These are phyloP conservation scores for Ogataea methanolica DNA, from an alignment of 805 yeast species.

Conservation along the genomic window DNA sequence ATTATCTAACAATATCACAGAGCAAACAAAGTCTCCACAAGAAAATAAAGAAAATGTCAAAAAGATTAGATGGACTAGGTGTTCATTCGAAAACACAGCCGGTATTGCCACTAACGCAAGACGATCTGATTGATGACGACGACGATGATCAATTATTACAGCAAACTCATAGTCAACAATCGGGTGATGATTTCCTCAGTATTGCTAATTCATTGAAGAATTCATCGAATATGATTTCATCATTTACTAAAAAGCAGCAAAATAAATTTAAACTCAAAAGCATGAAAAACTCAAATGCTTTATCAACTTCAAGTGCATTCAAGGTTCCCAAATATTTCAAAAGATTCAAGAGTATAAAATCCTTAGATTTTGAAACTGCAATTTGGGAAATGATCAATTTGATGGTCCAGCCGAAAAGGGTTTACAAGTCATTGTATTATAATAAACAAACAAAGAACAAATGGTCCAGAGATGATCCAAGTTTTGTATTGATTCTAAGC, in stretches of 20 bases:
- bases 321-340: slow-evolving; percentile 28
- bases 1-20: background rate
- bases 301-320: slow-evolving; percentile 1
- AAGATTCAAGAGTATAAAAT: slow-evolving; percentile 64
- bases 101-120: slow-evolving; percentile 19
- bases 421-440: slow-evolving; percentile 75
- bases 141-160: slow-evolving; percentile 6
- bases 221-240: slow-evolving; percentile 19
- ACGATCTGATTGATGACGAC: slow-evolving; percentile 13
- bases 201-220: slow-evolving; percentile 24
- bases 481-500: slow-evolving; percentile 72
- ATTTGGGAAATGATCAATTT: slow-evolving; percentile 83
- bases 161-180: background rate
- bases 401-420: slow-evolving; percentile 71
- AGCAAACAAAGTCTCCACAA: background rate
- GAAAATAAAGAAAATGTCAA: slow-evolving; percentile 9
- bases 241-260: slow-evolving; percentile 24
- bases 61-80: slow-evolving; percentile 18
- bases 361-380: slow-evolving; percentile 89
- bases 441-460: slow-evolving; percentile 73
- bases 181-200: slow-evolving; percentile 18
- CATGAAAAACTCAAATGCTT: slow-evolving; percentile 11
- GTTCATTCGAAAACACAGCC: slow-evolving; percentile 12
- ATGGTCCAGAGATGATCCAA: slow-evolving; percentile 92
- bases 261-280: slow-evolving; percentile 18